Evolutionary conservation across 164 flowering plant genomes (phyloP).

Genomic region (Vitis rupestris): DNA sequence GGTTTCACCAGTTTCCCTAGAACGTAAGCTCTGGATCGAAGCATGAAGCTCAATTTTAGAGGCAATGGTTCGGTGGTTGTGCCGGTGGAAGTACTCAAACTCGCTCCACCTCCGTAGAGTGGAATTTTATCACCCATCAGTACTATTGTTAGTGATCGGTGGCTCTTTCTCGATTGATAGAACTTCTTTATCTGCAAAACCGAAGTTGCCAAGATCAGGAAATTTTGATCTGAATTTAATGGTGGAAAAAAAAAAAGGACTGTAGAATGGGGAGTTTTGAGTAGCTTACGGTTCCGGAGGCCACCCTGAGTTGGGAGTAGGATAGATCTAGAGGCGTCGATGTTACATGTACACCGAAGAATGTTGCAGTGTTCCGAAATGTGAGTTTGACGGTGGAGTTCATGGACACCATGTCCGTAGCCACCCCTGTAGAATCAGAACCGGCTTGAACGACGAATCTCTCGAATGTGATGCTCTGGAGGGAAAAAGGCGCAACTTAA

Average conservation of each 20-base stretch:
- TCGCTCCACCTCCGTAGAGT: slow-evolving; percentile 74
- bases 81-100: slow-evolving; percentile 62
- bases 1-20: slow-evolving; percentile 84
- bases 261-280: background rate
- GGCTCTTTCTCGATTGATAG: slow-evolving; percentile 80
- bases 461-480: slow-evolving; percentile 74
- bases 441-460: slow-evolving; percentile 72
- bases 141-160: slow-evolving; percentile 42
- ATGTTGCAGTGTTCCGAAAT: slow-evolving; percentile 79
- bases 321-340: slow-evolving; percentile 70
- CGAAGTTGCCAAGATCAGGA: background rate
- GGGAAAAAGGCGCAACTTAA: background rate
- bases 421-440: slow-evolving; percentile 74
- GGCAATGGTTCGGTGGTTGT: slow-evolving; percentile 46
- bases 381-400: slow-evolving; percentile 70
- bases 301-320: slow-evolving; percentile 57
- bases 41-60: slow-evolving; percentile 47
- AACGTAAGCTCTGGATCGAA: slow-evolving; percentile 75
- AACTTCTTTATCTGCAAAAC: slow-evolving; percentile 65
- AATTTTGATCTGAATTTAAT: background rate
- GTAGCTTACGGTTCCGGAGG: slow-evolving; percentile 61
- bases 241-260: background rate
- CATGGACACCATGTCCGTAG: slow-evolving; percentile 78
- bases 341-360: slow-evolving; percentile 84
- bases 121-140: slow-evolving; percentile 70